A percentile compares a stretch with the other conserved stretches of the same genome.
These are phyloP conservation scores for Hevea brasiliensis DNA, from an alignment of 345 rosid species.

Conservation along the genomic window DNA sequence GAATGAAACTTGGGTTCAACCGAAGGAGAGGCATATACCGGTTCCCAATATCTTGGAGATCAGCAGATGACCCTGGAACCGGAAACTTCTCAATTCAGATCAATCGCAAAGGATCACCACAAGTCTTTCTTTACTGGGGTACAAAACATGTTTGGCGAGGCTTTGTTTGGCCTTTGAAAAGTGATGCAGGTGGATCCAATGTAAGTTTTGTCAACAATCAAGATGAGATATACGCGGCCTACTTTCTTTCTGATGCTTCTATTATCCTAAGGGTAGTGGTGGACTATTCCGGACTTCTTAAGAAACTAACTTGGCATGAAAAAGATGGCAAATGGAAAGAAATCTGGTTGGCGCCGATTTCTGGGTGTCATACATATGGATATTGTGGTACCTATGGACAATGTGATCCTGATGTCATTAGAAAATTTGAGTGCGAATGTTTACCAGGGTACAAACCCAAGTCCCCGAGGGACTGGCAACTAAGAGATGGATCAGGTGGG, in stretches of 20 bases:
- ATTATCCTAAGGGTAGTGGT: neutral
- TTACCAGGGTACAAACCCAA: no score
- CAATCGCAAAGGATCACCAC: neutral
- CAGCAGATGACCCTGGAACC: no score
- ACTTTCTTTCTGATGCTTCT: neutral
- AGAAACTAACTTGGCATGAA: no score
- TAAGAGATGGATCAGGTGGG: no score
- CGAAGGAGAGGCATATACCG: conserved; percentile 3
- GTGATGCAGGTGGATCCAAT: neutral
- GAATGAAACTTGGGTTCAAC: conserved; percentile 20
- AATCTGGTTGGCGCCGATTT: neutral
- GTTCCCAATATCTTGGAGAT: conserved; percentile 6
- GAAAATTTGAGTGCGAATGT: neutral
- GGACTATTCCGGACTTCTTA: neutral
- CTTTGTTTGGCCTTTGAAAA: conserved; percentile 6
- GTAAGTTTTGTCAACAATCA: neutral
- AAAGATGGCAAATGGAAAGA: neutral
- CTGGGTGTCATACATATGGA: neutral
- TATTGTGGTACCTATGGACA: neutral
- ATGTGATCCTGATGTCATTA: neutral
- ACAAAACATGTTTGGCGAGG: neutral
- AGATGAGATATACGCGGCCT: neutral
- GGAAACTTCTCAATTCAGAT: neutral
- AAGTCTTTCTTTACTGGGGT: neutral
- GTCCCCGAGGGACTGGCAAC: no score